Evolutionary conservation across 2,329 filamentous ascomycete species (phyloP).

Genomic region (Paecilomyces fulvus): DNA sequence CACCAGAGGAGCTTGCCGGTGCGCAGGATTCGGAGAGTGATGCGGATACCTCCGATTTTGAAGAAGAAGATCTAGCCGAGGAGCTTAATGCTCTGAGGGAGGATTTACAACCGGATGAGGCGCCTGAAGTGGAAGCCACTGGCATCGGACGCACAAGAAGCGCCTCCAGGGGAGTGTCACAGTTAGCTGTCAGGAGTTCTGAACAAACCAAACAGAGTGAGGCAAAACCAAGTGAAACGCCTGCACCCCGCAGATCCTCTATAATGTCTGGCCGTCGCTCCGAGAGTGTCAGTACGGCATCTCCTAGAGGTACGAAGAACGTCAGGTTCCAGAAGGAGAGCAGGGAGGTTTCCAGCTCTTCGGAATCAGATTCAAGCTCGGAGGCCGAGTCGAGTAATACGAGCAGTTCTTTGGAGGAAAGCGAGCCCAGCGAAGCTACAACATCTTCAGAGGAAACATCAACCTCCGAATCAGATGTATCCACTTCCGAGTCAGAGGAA

Average conservation of each 20-base stretch:
- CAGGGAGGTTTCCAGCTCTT: constrained; percentile 13
- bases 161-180: constrained; percentile 5
- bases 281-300: constrained; percentile 11
- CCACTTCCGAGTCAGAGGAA: constrained; percentile 11
- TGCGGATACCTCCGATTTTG: constrained; percentile 19
- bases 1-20: constrained; percentile 18
- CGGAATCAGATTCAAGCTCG: constrained; percentile 20
- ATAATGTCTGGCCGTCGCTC: constrained; percentile 12
- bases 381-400: constrained; percentile 18
- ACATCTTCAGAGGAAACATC: constrained; percentile 15
- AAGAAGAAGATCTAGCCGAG: constrained; percentile 32
- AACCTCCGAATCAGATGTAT: constrained; percentile 13
- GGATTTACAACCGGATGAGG: constrained; percentile 28
- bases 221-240: constrained; percentile 2
- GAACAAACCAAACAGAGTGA: not conserved
- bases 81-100: constrained; percentile 39
- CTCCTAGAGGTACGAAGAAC: constrained; percentile 22
- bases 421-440: not conserved
- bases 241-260: constrained; percentile 11
- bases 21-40: constrained; percentile 22
- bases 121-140: constrained; percentile 12
- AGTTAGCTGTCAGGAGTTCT: not conserved
- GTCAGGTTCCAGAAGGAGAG: constrained; percentile 23
- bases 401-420: not conserved
- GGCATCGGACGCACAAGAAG: constrained; percentile 8